phyloP scores from a whole-genome alignment of 176 grass and related monocot genomes.

The Calamus simplicifolius region DNA sequence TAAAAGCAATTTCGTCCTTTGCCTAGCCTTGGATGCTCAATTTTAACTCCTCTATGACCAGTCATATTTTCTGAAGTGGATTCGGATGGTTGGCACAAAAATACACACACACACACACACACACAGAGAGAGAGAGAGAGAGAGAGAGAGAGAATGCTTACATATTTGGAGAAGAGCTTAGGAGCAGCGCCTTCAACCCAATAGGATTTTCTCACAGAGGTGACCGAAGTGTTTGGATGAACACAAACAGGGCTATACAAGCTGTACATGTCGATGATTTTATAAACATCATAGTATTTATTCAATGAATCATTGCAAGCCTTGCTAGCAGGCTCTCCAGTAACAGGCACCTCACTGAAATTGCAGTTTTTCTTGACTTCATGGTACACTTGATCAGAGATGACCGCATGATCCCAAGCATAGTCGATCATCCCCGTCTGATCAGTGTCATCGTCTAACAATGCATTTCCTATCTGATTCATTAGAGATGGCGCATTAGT shows the following conservation, averaged over 20 bases:
- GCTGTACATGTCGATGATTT: constrained; percentile 52
- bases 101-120: no score
- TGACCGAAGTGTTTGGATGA: background rate
- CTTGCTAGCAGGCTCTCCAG: background rate
- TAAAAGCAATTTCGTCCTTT: no score
- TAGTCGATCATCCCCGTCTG: constrained; percentile 37
- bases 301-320: constrained; percentile 13
- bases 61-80: no score
- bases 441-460: constrained; percentile 42
- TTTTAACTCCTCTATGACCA: no score
- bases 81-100: no score
- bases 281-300: constrained; percentile 20
- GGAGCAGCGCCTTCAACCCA: constrained; percentile 1
- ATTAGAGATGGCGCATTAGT: background rate
- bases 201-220: background rate
- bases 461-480: constrained; percentile 42
- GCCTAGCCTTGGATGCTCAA: no score
- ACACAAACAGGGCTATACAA: constrained; percentile 22
- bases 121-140: background rate
- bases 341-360: constrained; percentile 21
- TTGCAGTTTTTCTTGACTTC: constrained; percentile 28
- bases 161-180: constrained; percentile 16
- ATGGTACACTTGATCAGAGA: constrained; percentile 40
- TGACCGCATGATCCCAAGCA: constrained; percentile 43
- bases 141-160: background rate